These are phyloP conservation scores for Leptoxyphium fumago DNA, from an alignment of 2,329 filamentous ascomycete species.

Conservation along the genomic window DNA sequence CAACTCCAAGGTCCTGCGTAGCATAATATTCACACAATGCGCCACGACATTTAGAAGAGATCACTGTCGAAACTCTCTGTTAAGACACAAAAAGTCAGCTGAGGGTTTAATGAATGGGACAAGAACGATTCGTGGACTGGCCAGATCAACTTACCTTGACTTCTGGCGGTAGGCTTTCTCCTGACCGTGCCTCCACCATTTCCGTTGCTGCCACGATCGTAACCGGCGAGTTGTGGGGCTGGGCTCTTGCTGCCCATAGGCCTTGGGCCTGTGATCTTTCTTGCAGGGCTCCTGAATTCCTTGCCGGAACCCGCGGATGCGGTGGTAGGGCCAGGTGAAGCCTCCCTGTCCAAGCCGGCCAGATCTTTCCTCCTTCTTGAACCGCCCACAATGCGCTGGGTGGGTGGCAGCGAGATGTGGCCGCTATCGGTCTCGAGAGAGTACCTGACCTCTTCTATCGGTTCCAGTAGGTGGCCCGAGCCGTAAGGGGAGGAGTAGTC, in stretches of 20 bases:
- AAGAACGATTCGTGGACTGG: background rate
- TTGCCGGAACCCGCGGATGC: slow-evolving; percentile 6
- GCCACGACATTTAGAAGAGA: too few relatives aligned
- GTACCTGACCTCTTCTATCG: slow-evolving; percentile 37
- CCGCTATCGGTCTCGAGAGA: slow-evolving; percentile 33
- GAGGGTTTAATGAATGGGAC: background rate
- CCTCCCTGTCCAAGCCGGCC: slow-evolving; percentile 1
- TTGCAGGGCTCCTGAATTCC: slow-evolving; percentile 12
- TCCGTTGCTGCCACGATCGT: background rate
- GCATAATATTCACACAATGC: too few relatives aligned
- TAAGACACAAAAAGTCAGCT: background rate
- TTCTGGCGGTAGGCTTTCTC: slow-evolving; percentile 9
- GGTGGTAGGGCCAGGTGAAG: slow-evolving; percentile 17
- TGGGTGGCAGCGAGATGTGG: slow-evolving; percentile 9
- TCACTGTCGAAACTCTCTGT: background rate
- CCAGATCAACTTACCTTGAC: slow-evolving; percentile 1
- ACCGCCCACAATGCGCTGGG: background rate
- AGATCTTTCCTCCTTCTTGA: background rate
- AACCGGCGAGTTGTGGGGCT: slow-evolving; percentile 1
- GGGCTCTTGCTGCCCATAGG: slow-evolving; percentile 30
- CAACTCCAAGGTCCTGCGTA: too few relatives aligned
- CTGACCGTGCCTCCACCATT: slow-evolving; percentile 7
- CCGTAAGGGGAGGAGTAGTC: slow-evolving; percentile 22
- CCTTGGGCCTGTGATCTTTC: slow-evolving; percentile 34
- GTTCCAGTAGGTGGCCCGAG: slow-evolving; percentile 27